Conservation (phyloP, 2,329 filamentous ascomycete species). For the Aspergillus texensis region DNA sequence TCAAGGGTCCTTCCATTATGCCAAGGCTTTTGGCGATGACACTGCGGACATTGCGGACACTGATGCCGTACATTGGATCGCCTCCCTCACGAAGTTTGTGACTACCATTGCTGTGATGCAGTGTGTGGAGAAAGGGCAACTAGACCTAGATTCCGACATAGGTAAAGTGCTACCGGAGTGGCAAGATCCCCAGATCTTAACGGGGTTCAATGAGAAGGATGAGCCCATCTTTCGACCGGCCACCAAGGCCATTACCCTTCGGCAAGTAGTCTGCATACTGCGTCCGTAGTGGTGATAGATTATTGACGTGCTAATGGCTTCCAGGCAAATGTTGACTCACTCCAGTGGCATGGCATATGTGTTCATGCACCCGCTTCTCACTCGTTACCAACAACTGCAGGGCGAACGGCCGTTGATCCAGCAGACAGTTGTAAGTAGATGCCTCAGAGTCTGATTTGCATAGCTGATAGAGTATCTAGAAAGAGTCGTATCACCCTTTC, state of each 20-base stretch:
- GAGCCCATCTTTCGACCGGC: neutral
- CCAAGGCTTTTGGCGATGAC: neutral
- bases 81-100: constrained; percentile 44
- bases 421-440: neutral
- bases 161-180: constrained; percentile 50
- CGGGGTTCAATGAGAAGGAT: constrained; percentile 43
- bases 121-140: constrained; percentile 54
- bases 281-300: too few species aligned
- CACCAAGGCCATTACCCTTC: neutral
- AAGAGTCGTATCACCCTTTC: neutral
- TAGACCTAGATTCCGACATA: constrained; percentile 51
- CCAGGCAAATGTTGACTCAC: neutral
- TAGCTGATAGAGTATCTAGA: neutral
- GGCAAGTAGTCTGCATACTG: neutral
- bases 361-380: neutral
- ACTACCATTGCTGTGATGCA: constrained; percentile 55
- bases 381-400: neutral
- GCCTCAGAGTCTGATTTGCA: accelerated
- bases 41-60: neutral
- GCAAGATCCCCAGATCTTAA: constrained; percentile 49
- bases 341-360: neutral
- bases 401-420: neutral
- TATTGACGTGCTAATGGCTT: neutral
- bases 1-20: neutral
- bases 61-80: neutral